Evolutionary conservation across 1,284 basidiomycete species (phyloP), one percentile per base, ranked within the genome.

Genomic region (Marasmius tenuissimus): DNA sequence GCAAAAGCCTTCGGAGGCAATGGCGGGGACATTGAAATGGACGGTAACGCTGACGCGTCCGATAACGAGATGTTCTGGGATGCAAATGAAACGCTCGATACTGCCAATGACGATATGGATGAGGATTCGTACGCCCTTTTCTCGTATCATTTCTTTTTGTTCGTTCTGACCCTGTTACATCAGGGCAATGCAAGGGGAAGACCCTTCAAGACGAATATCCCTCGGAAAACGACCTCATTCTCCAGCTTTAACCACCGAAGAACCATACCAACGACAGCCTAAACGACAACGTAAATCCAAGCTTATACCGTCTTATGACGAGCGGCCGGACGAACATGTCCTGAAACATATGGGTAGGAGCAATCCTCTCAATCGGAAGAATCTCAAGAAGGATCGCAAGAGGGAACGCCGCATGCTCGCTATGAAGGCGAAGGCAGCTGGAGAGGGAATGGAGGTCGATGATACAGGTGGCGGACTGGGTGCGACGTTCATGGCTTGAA

Each of bases 341-440:
- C 70, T 76, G 56, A 66, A 67, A 61, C 73, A 65, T 66, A 84
- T 83, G 79, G 81, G 79, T 14, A 69, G 68, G 55, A 76, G 79
- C 57, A 88, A 89, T 67, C 86, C 87, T 12, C 68, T 89, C 61
- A 84, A 78, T 58, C 75, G 87, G 58, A 79, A 76, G 66, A 74
- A 78, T 62, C 68, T 89, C 65, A 91, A 89, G 75, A 79, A 75
- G 68, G 86, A 86, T 47, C 81, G 82, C 61, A 91, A 88, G 52
- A 63, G 56, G n/a, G 59, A 63, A 51, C 47, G 62, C 16, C 90
- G 88, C 75, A 78, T 75, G 67, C 85, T 85, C 49, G 81, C 82
- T 61, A 89, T 88, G 74, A 76, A 77, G 63, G 82, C 81, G 34
- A 77, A 83, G 66, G 83, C 83, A 67, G 80, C 81, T 33, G 67